These are phyloP conservation scores for Amanita exitialis DNA, from an alignment of 768 basidiomycete species.

Conservation along the genomic window DNA sequence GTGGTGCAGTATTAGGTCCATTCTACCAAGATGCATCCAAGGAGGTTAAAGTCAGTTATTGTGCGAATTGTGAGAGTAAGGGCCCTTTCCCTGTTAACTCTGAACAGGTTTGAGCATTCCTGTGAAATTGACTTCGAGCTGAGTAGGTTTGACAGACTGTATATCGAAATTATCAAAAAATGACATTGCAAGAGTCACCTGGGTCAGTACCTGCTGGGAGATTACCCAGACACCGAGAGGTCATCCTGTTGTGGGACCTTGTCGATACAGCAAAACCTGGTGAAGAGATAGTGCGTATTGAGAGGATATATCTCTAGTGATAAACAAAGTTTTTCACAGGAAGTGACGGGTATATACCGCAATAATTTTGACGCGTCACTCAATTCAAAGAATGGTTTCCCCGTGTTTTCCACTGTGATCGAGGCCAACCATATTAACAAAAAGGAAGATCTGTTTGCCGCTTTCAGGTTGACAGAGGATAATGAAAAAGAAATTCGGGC, in stretches of 20 bases:
- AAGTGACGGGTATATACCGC: slow-evolving; percentile 95
- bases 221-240: slow-evolving; percentile 92
- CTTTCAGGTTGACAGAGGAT: slow-evolving; percentile 93
- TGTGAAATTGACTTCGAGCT: background rate
- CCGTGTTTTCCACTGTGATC: slow-evolving; percentile 96
- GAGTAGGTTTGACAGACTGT: slow-evolving; percentile 58
- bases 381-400: slow-evolving; percentile 98
- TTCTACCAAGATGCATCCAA: slow-evolving; percentile 96
- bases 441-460: slow-evolving; percentile 98
- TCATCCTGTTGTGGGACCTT: slow-evolving; percentile 94
- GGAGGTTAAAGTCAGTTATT: slow-evolving; percentile 92
- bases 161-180: slow-evolving; percentile 97
- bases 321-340: slow-evolving; percentile 35
- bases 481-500: slow-evolving; percentile 88
- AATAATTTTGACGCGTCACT: slow-evolving; percentile 99
- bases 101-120: slow-evolving; percentile 54
- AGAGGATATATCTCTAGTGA: slow-evolving; percentile 3
- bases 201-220: slow-evolving; percentile 97
- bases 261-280: slow-evolving; percentile 98
- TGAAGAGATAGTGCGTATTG: slow-evolving; percentile 75
- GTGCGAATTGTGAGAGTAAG: slow-evolving; percentile 87
- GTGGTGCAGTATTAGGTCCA: slow-evolving; percentile 87
- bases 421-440: slow-evolving; percentile 99
- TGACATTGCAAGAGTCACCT: slow-evolving; percentile 97
- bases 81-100: slow-evolving; percentile 97